Evolutionary conservation across 2,329 filamentous ascomycete species (phyloP), one percentile per base, ranked within the genome.

Genomic region (Colletotrichum somersetense): DNA sequence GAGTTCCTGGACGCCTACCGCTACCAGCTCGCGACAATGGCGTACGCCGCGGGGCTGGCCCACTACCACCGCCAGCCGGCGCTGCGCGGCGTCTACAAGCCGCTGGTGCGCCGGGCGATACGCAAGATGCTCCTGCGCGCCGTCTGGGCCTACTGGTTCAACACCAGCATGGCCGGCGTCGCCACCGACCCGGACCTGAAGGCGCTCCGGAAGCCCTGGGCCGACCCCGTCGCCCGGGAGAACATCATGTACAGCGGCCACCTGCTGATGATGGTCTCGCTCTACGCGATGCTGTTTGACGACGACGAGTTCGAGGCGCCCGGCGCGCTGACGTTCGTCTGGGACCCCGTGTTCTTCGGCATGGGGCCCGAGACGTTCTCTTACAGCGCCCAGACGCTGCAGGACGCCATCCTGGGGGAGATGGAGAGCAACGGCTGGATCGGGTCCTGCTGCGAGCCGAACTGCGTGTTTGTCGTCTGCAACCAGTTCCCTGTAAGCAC

Each of bases 61-160:
- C 83, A 85, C 73, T 84, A 81, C 64, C 80, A 85, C 69, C 81
- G 78, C 6, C 73, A 81, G 16, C 81, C 82, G 0, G 78, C 78
- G 20, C 62, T 83, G 40, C 77, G 81, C 6, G 75, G 75, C 10
- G 73, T 79, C 1, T 82, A 81, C 33, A 84, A n/a, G n/a, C n/a
- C n/a, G n/a, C n/a, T n/a, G n/a, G n/a, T n/a, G n/a, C n/a, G n/a
- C n/a, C n/a, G n/a, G n/a, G n/a, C n/a, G n/a, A n/a, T n/a, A n/a
- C n/a, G n/a, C n/a, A n/a, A 83, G 74, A 84, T 84, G 82, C 74
- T 85, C n/a, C 76, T 77, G 12, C 75, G 78, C 7, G 80, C 82
- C 18, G 83, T 84, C 2, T 85, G 83, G 82, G 78, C 78, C 1
- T 84, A 85, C 71, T 85, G 82, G 83, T 84, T 81, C 73, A 74